A percentile compares a stretch with the other conserved stretches of the same genome.
Evolutionary conservation across 345 rosid species (phyloP).

Genomic region (Moricandia moricandioides): DNA sequence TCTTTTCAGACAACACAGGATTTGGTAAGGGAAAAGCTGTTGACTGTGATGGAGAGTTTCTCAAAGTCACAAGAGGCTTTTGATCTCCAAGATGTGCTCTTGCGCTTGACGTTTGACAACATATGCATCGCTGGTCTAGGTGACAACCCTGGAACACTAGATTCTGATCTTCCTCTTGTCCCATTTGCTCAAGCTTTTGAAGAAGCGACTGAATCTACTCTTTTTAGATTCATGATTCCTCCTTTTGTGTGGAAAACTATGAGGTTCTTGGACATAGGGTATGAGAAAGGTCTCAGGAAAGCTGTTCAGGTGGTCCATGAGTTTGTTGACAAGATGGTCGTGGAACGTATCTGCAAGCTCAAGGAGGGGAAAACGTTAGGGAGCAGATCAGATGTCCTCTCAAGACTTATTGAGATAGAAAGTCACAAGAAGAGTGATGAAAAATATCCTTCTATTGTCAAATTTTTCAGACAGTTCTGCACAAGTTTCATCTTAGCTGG

Average conservation of each 20-base stretch:
- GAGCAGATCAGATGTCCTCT: constrained; percentile 47
- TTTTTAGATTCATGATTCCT: constrained; percentile 49
- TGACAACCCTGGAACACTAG: constrained; percentile 58
- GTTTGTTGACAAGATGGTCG: constrained; percentile 42
- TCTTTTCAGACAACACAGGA: constrained; percentile 46
- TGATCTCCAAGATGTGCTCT: constrained; percentile 65
- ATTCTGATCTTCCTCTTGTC: constrained; percentile 37
- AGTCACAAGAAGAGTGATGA: constrained; percentile 41
- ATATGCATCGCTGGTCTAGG: constrained; percentile 70
- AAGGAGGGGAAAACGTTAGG: constrained; percentile 36
- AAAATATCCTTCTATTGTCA: constrained; percentile 26
- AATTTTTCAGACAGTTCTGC: constrained; percentile 45
- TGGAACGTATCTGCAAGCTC: constrained; percentile 44
- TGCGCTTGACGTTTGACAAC: constrained; percentile 60
- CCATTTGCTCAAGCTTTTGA: constrained; percentile 53
- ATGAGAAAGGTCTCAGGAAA: constrained; percentile 50
- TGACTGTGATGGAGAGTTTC: constrained; percentile 51
- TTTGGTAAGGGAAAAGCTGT: constrained; percentile 51
- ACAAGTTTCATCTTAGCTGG: constrained; percentile 59
- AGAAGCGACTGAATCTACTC: constrained; percentile 49
- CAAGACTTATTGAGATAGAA: constrained; percentile 53
- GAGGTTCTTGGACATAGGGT: constrained; percentile 49
- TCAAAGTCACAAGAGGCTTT: constrained; percentile 20
- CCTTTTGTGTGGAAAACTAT: constrained; percentile 59
- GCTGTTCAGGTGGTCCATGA: constrained; percentile 46